These are phyloP conservation scores for Amanita polypyramis DNA, from an alignment of 768 basidiomycete species.

Conservation along the genomic window DNA sequence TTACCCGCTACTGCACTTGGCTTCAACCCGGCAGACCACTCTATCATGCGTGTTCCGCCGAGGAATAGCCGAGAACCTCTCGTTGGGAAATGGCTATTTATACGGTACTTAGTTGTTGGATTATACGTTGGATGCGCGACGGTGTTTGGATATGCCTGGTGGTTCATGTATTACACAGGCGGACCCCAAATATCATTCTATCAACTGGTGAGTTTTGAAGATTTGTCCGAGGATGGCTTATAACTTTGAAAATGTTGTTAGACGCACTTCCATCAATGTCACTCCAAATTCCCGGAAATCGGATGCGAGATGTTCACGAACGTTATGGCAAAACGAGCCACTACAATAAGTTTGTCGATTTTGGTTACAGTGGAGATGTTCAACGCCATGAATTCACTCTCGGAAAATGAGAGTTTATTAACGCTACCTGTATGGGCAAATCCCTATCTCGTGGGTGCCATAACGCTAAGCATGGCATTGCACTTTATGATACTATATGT, in stretches of 20 bases:
- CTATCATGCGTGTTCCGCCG: conserved; percentile 94
- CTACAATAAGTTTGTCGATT: conserved; percentile 94
- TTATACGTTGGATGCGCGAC: conserved; percentile 92
- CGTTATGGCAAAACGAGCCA: conserved; percentile 74
- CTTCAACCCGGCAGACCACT: conserved; percentile 95
- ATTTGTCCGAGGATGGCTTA: background rate
- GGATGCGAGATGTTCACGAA: conserved; percentile 96
- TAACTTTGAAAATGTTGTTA: conserved; percentile 18
- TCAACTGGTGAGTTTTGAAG: conserved; percentile 61
- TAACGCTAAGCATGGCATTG: conserved; percentile 82
- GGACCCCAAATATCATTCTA: conserved; percentile 92
- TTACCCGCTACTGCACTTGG: conserved; percentile 95
- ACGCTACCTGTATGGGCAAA: conserved; percentile 91
- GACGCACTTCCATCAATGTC: conserved; percentile 97
- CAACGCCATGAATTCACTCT: conserved; percentile 96
- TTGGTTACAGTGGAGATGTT: conserved; percentile 96
- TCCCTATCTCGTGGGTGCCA: conserved; percentile 82
- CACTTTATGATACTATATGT: conserved; percentile 96
- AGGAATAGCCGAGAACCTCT: conserved; percentile 85
- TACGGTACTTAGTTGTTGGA: conserved; percentile 91
- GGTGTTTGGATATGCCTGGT: conserved; percentile 98
- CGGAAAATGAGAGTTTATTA: conserved; percentile 91
- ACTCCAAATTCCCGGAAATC: conserved; percentile 72
- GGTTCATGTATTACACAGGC: conserved; percentile 87
- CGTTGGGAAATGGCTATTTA: conserved; percentile 88